Conservation (phyloP, 306 rosid genomes). For the Dalbergia cochinchinensis region DNA sequence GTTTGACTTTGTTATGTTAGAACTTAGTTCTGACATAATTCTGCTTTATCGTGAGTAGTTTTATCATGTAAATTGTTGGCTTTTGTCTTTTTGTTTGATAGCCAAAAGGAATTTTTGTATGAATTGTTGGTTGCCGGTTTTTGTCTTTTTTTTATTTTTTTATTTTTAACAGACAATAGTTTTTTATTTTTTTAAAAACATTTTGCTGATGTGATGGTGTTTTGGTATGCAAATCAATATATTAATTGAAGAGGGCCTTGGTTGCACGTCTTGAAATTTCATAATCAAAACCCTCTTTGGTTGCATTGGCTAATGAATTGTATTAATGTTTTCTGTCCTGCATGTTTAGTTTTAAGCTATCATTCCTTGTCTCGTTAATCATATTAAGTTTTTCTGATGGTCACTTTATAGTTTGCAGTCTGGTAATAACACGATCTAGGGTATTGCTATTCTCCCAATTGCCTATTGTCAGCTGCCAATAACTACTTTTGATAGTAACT, state of each 20-base stretch:
- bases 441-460: slow-evolving; percentile 16
- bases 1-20: background rate
- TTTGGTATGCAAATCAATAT: background rate
- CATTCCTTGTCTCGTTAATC: slow-evolving; percentile 1
- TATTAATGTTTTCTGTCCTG: slow-evolving; percentile 31
- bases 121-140: background rate
- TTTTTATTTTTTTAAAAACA: too few species aligned
- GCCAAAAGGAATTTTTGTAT: too few species aligned
- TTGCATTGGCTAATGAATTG: slow-evolving; percentile 28
- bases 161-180: too few species aligned
- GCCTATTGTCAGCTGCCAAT: background rate
- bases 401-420: background rate
- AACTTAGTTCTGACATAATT: slow-evolving; percentile 2
- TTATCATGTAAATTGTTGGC: background rate
- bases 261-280: background rate
- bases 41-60: background rate
- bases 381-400: slow-evolving; percentile 32
- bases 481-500: slow-evolving; percentile 5
- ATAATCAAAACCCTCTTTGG: slow-evolving; percentile 12
- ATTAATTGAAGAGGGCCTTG: background rate
- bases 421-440: slow-evolving; percentile 8
- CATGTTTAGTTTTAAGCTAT: background rate
- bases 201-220: background rate
- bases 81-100: background rate
- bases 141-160: too few species aligned